These are phyloP conservation scores for Diplocarpon rosae DNA, from an alignment of 2,329 filamentous ascomycete species.

Conservation along the genomic window DNA sequence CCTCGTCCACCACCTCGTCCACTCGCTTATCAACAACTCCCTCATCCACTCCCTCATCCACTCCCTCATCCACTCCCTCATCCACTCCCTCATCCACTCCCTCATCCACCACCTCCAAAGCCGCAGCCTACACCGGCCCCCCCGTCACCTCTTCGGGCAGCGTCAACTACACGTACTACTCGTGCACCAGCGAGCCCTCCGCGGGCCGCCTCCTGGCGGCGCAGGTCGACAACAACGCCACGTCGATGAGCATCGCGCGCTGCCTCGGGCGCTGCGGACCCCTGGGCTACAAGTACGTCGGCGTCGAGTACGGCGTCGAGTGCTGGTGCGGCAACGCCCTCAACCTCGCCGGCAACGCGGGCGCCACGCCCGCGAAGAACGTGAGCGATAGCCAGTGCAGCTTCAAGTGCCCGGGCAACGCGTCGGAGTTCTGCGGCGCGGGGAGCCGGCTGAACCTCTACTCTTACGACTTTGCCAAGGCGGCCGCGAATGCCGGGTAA, in stretches of 20 bases:
- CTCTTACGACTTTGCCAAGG: conserved; percentile 17
- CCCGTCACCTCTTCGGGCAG: conserved; percentile 21
- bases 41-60: too few relatives aligned
- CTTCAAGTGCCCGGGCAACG: conserved; percentile 19
- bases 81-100: too few relatives aligned
- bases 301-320: conserved; percentile 31
- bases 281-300: conserved; percentile 27
- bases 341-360: conserved; percentile 7
- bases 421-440: conserved; percentile 27
- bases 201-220: conserved; percentile 15
- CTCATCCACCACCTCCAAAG: conserved; percentile 8
- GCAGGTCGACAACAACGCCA: conserved; percentile 16
- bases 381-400: conserved; percentile 11
- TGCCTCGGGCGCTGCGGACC: conserved; percentile 24
- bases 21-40: neutral
- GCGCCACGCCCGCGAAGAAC: conserved; percentile 8
- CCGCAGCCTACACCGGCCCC: conserved; percentile 16
- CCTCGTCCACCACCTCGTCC: conserved; percentile 3
- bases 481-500: conserved; percentile 5
- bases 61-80: too few relatives aligned
- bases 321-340: conserved; percentile 32
- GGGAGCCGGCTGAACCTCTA: conserved; percentile 19
- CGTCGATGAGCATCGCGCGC: conserved; percentile 26
- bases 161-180: conserved; percentile 24
- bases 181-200: conserved; percentile 22